Evolutionary conservation across 768 basidiomycete species (phyloP), one percentile per base, ranked within the genome.

Genomic region (Hysterangium stoloniferum): DNA sequence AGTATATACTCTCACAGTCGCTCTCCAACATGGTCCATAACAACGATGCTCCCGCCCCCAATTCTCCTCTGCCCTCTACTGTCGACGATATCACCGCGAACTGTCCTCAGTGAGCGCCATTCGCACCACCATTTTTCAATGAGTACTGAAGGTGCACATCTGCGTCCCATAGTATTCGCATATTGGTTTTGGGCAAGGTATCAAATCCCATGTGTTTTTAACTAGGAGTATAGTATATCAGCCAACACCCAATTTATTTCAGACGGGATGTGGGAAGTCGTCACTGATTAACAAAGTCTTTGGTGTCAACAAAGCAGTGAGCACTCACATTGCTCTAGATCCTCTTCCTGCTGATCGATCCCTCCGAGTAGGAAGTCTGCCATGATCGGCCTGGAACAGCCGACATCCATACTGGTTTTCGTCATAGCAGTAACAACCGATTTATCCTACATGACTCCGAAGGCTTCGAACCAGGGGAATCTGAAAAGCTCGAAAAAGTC

Each of bases 241-340:
- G 19, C 17, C 15, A 31, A 32, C 7, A 31, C 4, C 13, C n/a
- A 44, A 35, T 19, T 22, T 36, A 11, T 36, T 22, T 3, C 41
- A 66, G 64, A 48, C 58, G 33, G 66, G 66, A 28, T 54, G 59
- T 1, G 66, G 66, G 5, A 67, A 67, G 56, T 63, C 66, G 7
- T 64, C 65, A 2, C 57, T 67, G 12, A 56, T 66, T 52, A 54
- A 54, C 12, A 44, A 41, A 13, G 54, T 62, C n/a, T 66, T 65
- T 58, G 58, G 58, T 15, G 56, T 63, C 32, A 42, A 58, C n/a
- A 17, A 15, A 7, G 45, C 45, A 12, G 28, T 46, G 12, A 46
- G 13, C 4, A 31, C 24, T 46, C 17, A 9, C 4, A n/a, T 31
- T 45, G 22, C 7, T 9, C 15, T 6, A 55, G 56, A 19, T 62